Percentiles rank a stretch among this genome's conserved stretches.
These are phyloP conservation scores for Lactarius sp. DNA, from an alignment of 768 basidiomycete species.

Conservation along the genomic window DNA sequence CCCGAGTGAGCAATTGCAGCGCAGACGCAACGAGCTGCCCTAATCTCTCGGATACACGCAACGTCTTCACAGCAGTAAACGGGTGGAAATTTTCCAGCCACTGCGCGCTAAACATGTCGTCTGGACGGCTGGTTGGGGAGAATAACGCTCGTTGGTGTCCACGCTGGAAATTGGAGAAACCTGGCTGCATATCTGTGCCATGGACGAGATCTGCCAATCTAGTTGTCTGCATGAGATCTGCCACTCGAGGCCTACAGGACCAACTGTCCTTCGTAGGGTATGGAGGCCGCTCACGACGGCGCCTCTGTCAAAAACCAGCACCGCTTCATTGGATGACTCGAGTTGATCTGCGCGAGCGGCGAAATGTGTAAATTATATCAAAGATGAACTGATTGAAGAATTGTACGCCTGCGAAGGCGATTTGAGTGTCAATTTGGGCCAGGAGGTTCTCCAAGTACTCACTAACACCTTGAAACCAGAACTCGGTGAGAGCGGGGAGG, in stretches of 20 bases:
- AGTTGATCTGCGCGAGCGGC: background rate
- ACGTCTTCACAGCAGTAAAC: background rate
- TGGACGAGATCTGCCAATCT: background rate
- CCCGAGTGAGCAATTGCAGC: background rate
- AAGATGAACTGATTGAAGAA: background rate
- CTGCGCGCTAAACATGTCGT: background rate
- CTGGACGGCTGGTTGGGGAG: background rate
- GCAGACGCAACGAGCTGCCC: background rate
- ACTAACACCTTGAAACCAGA: too few species aligned
- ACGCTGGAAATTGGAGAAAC: background rate
- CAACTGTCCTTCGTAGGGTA: background rate
- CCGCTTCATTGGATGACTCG: background rate
- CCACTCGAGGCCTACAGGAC: background rate
- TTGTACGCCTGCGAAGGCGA: background rate
- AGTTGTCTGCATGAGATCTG: background rate
- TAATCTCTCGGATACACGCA: background rate
- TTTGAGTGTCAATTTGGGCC: background rate
- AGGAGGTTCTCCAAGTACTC: background rate
- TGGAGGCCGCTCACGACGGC: background rate
- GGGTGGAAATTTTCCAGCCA: background rate
- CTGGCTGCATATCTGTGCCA: background rate
- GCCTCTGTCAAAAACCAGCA: background rate
- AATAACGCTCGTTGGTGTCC: background rate
- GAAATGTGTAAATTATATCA: background rate
- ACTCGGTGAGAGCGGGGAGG: too few species aligned